phyloP scores from a whole-genome alignment of 1,284 basidiomycete species.

The Puccinia novopanici region DNA sequence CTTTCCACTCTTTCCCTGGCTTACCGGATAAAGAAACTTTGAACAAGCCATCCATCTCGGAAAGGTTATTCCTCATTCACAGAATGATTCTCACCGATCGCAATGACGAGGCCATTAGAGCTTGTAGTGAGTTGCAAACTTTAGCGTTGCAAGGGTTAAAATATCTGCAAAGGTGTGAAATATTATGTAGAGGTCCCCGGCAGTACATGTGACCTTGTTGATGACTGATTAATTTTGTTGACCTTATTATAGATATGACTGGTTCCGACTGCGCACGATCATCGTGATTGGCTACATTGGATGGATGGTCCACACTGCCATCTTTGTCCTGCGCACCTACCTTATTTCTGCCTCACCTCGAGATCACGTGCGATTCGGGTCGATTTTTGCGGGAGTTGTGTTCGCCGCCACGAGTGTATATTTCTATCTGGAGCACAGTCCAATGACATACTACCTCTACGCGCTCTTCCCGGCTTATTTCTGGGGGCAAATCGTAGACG shows the following conservation, averaged over 20 bases:
- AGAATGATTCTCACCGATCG: conserved; percentile 57
- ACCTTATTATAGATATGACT: conserved; percentile 68
- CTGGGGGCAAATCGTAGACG: conserved; percentile 59
- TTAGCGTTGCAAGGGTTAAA: conserved; percentile 69
- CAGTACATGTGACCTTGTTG: background rate
- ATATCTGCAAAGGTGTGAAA: conserved; percentile 73
- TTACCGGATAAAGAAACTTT: conserved; percentile 58
- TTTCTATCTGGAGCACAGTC: conserved; percentile 70
- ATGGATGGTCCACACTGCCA: conserved; percentile 65
- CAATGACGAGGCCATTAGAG: conserved; percentile 65
- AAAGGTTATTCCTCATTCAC: conserved; percentile 58
- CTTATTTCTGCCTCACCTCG: conserved; percentile 59
- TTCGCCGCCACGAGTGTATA: conserved; percentile 61
- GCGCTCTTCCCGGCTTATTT: conserved; percentile 74
- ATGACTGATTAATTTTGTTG: background rate
- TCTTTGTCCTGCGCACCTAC: conserved; percentile 56
- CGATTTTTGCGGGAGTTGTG: conserved; percentile 53
- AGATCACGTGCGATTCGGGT: conserved; percentile 60
- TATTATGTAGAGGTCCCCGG: conserved; percentile 50
- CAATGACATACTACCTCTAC: conserved; percentile 77
- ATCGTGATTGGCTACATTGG: conserved; percentile 75
- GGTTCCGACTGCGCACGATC: conserved; percentile 70
- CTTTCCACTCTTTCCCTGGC: conserved; percentile 67
- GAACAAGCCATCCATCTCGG: conserved; percentile 61
- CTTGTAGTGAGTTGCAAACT: conserved; percentile 66